phyloP scores from a whole-genome alignment of 2,329 filamentous ascomycete genomes.

The Colletotrichum costaricense region DNA sequence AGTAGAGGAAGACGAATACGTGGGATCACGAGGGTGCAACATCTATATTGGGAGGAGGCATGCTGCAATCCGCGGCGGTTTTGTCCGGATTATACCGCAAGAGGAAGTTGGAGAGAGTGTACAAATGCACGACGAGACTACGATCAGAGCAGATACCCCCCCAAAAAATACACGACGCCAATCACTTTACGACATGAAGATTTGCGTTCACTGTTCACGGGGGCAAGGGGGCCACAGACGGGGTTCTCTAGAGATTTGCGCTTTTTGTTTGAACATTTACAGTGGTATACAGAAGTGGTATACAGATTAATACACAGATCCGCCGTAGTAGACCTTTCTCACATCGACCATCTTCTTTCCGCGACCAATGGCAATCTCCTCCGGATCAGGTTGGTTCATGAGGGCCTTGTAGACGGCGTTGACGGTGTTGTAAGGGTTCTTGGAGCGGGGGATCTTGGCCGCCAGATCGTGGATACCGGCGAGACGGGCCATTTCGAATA shows the following conservation, averaged over 20 bases:
- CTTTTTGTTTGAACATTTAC: slow-evolving; percentile 30
- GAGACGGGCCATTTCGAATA: slow-evolving; percentile 93
- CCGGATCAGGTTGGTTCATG: slow-evolving; percentile 84
- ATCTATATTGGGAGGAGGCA: too few species aligned
- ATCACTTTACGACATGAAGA: background rate
- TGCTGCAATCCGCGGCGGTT: background rate
- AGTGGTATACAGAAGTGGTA: slow-evolving; percentile 30
- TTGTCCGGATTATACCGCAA: background rate
- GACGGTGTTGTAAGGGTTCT: slow-evolving; percentile 98
- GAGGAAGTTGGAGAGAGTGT: background rate
- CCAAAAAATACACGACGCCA: background rate
- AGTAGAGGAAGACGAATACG: background rate
- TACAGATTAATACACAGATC: slow-evolving; percentile 68
- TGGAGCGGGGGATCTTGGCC: slow-evolving; percentile 83
- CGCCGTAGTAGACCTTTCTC: slow-evolving; percentile 96
- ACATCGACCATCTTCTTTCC: slow-evolving; percentile 97
- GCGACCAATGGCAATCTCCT: slow-evolving; percentile 87
- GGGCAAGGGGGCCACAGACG: background rate
- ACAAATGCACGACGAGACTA: background rate
- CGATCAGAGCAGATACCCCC: slow-evolving; percentile 6
- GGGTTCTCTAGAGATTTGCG: slow-evolving; percentile 27
- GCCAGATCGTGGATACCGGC: slow-evolving; percentile 90
- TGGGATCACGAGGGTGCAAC: background rate
- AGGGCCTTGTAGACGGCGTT: slow-evolving; percentile 90
- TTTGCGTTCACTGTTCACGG: background rate